Evolutionary conservation across 1,284 basidiomycete species (phyloP), one percentile per base, ranked within the genome.

Genomic region (Ganoderma lucidum): DNA sequence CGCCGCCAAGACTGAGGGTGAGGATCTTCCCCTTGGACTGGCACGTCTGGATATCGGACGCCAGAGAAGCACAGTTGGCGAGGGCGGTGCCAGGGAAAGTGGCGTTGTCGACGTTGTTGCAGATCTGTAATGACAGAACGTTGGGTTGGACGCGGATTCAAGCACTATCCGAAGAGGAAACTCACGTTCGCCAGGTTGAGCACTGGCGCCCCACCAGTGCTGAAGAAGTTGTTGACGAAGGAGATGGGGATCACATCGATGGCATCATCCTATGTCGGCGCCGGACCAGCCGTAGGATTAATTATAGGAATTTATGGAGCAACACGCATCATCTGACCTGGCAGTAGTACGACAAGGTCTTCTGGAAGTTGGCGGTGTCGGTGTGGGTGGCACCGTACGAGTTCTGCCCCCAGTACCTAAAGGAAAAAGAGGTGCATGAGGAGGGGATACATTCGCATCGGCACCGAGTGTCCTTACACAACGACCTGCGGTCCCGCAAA

Each of bases 371-470:
- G 39, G 85, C 83, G 3, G 81, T 78, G 71, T 88, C 84, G 35
- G 77, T 62, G 72, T 88, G 81, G 6, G 81, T 82, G 1, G 89
- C 89, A 45, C 89, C 89, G 71, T 89, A 89, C 3, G 88, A 89
- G 75, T 91, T 90, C 79, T 91, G 89, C 61, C 89, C 90, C 88
- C 88, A 91, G 75, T 90, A 90, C 30, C 86, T 88, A 71, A 39
- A 17, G 66, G 14, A 56, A 68, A 39, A 8, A 15, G n/a, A 35
- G 28, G 14, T 19, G 39, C 23, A 55, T 69, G 45, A 70, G 45
- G 41, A 62, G 44, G 60, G 51, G 60, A 64, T 19, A n/a, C 17
- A 45, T 17, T 45, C 51, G 15, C 23, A 19, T 6, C 28, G 9
- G 10, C 6, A 32, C 30, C 39, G 64, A 64, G 39, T 32, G 59